A percentile compares a stretch with the other conserved stretches of the same genome.
These are phyloP conservation scores for Serendipita sp. DNA, from an alignment of 768 basidiomycete species.

Conservation along the genomic window DNA sequence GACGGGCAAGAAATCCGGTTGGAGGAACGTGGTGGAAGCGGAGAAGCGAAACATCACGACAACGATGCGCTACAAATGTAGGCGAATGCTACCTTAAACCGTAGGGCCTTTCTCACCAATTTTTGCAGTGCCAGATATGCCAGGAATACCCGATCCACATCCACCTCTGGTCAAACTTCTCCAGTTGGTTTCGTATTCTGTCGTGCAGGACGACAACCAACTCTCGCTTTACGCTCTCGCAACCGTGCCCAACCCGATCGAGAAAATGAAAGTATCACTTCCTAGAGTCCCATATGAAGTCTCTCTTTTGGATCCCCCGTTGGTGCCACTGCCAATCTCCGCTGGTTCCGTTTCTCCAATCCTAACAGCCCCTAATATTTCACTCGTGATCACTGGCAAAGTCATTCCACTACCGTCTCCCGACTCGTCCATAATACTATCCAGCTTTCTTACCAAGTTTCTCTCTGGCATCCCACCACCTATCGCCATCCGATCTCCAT, in stretches of 20 bases:
- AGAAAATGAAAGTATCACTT: slow-evolving; percentile 30
- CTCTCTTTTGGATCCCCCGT: slow-evolving; percentile 29
- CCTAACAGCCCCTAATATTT: slow-evolving; percentile 41
- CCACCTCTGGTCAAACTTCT: slow-evolving; percentile 36
- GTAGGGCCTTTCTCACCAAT: background rate
- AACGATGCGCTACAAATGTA: slow-evolving; percentile 27
- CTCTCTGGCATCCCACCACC: slow-evolving; percentile 40
- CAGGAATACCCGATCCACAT: slow-evolving; percentile 49
- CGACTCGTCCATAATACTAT: slow-evolving; percentile 28
- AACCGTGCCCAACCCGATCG: slow-evolving; percentile 39
- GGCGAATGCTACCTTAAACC: slow-evolving; percentile 25
- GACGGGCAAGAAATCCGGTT: slow-evolving; percentile 22
- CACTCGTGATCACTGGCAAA: slow-evolving; percentile 37
- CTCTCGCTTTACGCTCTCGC: slow-evolving; percentile 29
- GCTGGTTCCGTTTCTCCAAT: slow-evolving; percentile 43
- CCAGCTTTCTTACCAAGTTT: slow-evolving; percentile 47
- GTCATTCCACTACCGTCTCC: slow-evolving; percentile 35
- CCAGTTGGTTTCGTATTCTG: slow-evolving; percentile 43
- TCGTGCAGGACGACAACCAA: slow-evolving; percentile 33
- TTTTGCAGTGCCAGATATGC: slow-evolving; percentile 28
- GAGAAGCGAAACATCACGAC: slow-evolving; percentile 31
- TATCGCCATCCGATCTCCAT: slow-evolving; percentile 40
- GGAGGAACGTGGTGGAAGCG: slow-evolving; percentile 29
- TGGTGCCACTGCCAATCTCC: slow-evolving; percentile 36
- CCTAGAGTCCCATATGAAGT: slow-evolving; percentile 50